Evolutionary conservation across 164 flowering plant species (phyloP).

Genomic region (Paratinospora sagittata): DNA sequence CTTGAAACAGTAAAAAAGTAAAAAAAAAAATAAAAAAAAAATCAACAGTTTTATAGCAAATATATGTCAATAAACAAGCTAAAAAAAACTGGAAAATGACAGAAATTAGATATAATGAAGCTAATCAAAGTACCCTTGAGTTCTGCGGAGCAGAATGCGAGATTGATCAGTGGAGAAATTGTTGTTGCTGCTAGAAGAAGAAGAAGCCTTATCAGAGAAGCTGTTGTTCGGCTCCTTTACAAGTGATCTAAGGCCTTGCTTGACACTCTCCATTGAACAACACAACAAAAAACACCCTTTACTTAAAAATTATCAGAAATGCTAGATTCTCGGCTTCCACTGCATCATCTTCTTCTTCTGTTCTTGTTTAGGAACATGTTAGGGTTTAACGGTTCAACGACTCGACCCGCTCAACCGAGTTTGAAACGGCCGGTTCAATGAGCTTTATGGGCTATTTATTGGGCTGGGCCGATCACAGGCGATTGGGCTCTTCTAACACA

Average conservation of each 20-base stretch:
- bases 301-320: neutral
- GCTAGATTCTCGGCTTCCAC: neutral
- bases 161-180: constrained; percentile 29
- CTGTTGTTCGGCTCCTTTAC: neutral
- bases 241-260: constrained; percentile 10
- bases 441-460: neutral
- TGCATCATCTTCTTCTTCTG: neutral
- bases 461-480: too few relatives aligned
- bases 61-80: neutral
- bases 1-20: neutral
- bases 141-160: constrained; percentile 23
- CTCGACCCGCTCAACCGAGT: neutral
- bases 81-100: neutral
- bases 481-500: too few relatives aligned
- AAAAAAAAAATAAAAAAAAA: too few relatives aligned
- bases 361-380: neutral
- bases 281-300: neutral
- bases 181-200: constrained; percentile 14
- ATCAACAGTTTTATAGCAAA: neutral
- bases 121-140: constrained; percentile 23
- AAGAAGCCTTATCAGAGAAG: neutral
- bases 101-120: neutral
- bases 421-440: neutral
- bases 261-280: constrained; percentile 14
- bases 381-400: neutral